Conservation (phyloP, 192 early-diverging fungal species). For the Gamsiella multidivaricata region DNA sequence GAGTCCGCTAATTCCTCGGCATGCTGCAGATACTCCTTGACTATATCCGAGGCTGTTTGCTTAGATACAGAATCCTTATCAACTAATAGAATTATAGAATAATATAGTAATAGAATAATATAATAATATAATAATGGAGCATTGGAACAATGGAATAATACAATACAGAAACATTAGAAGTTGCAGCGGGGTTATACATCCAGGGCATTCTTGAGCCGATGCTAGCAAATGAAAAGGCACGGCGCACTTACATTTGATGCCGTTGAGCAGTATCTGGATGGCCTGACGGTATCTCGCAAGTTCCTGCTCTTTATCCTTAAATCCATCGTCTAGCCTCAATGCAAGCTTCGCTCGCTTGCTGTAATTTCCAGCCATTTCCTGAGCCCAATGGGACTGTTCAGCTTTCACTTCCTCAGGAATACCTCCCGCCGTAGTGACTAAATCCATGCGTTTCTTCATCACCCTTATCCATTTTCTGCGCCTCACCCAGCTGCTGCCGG, state of each 20-base stretch:
- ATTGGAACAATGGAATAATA: too few species aligned
- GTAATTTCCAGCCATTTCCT: constrained; percentile 34
- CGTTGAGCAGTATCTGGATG: constrained; percentile 69
- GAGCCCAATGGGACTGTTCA: not conserved
- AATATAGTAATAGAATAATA: not conserved
- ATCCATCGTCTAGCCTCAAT: constrained; percentile 27
- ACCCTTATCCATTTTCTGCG: constrained; percentile 82
- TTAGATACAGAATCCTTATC: constrained; percentile 65
- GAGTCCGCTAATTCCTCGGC: constrained; percentile 63
- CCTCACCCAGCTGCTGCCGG: constrained; percentile 68
- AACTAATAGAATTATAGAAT: constrained; percentile 48
- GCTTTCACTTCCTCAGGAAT: constrained; percentile 2
- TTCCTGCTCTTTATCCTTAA: constrained; percentile 45
- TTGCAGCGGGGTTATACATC: too few species aligned
- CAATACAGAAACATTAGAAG: too few species aligned
- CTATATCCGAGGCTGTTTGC: constrained; percentile 58
- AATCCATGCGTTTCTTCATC: constrained; percentile 74
- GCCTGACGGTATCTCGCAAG: constrained; percentile 65
- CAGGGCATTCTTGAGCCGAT: too few species aligned
- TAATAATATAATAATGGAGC: not conserved
- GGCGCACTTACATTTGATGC: constrained; percentile 68
- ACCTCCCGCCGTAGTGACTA: constrained; percentile 6
- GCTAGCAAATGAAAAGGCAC: not conserved
- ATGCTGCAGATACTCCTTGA: constrained; percentile 55
- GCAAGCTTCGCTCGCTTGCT: constrained; percentile 31